Evolutionary conservation across 805 yeast species (phyloP).

Genomic region (Myxozyma melibiosi): DNA sequence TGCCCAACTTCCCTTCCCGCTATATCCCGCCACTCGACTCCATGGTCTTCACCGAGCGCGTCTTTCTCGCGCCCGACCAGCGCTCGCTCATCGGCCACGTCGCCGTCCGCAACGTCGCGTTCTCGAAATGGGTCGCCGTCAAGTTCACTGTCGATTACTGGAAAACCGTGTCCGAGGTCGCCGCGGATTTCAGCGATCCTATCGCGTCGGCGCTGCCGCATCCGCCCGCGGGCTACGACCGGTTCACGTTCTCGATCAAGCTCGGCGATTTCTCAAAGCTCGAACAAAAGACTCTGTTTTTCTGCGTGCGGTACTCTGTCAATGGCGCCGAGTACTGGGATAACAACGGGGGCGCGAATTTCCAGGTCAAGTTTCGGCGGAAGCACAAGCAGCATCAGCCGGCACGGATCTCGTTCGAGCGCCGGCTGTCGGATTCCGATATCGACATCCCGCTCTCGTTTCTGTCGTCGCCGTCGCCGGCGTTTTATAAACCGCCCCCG

Average conservation of each 20-base stretch:
- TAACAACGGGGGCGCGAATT: conserved; percentile 65
- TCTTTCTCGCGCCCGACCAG: conserved; percentile 61
- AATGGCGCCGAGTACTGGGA: conserved; percentile 70
- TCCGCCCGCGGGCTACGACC: conserved; percentile 49
- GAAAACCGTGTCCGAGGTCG: conserved; percentile 71
- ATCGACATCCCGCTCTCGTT: conserved; percentile 13
- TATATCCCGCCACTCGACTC: background rate
- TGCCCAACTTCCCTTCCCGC: conserved; percentile 41
- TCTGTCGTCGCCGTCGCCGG: background rate
- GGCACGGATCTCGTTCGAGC: conserved; percentile 5
- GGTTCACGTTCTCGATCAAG: conserved; percentile 67
- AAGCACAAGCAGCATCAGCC: background rate
- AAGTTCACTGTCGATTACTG: conserved; percentile 79
- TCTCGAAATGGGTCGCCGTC: conserved; percentile 65
- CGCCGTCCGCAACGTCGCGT: conserved; percentile 75
- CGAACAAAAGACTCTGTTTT: conserved; percentile 43
- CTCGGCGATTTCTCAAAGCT: conserved; percentile 42
- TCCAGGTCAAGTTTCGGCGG: conserved; percentile 51
- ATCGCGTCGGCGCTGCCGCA: conserved; percentile 36
- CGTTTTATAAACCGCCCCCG: conserved; percentile 13
- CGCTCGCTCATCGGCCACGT: conserved; percentile 67
- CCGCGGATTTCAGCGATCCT: conserved; percentile 56
- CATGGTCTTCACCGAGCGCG: conserved; percentile 64
- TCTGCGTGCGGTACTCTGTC: conserved; percentile 62
- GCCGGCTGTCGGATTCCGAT: conserved; percentile 21